Percentiles rank a stretch among this genome's conserved stretches.
Evolutionary conservation across 768 basidiomycete species (phyloP).

Genomic region (Leccinum pellstonianum): DNA sequence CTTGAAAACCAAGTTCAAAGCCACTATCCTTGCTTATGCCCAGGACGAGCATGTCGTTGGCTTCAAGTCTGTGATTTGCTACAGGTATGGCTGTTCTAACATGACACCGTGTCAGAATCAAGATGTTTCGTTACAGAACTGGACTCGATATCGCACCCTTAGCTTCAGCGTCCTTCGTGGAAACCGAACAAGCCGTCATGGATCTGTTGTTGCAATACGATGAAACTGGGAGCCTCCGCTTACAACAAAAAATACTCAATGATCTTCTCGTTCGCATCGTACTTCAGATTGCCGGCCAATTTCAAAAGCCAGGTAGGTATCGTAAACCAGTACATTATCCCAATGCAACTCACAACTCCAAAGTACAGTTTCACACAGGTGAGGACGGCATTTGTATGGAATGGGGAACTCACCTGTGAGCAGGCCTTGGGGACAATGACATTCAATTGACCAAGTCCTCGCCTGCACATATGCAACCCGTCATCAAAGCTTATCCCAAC

Average conservation of each 20-base stretch:
- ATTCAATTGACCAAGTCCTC: conserved; percentile 56
- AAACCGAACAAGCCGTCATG: conserved; percentile 32
- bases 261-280: conserved; percentile 61
- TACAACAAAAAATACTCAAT: conserved; percentile 62
- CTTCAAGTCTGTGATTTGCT: conserved; percentile 78
- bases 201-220: conserved; percentile 37
- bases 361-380: conserved; percentile 83
- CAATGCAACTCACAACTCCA: not conserved
- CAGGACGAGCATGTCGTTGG: conserved; percentile 51
- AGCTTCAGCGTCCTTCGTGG: conserved; percentile 28
- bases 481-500: conserved; percentile 62
- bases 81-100: conserved; percentile 34
- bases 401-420: not conserved
- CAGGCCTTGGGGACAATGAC: conserved; percentile 70
- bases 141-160: conserved; percentile 54
- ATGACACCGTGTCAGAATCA: not conserved
- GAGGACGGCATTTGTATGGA: not conserved
- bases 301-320: conserved; percentile 57
- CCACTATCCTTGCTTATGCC: conserved; percentile 39
- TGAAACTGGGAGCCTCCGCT: conserved; percentile 42
- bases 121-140: conserved; percentile 38
- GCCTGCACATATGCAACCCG: conserved; percentile 64
- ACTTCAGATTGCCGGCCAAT: conserved; percentile 50
- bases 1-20: conserved; percentile 38
- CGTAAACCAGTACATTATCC: not conserved